Percentiles rank a stretch among this genome's conserved stretches.
phyloP scores from a whole-genome alignment of 257 asterid species.

The Oldenlandia corymbosa region DNA sequence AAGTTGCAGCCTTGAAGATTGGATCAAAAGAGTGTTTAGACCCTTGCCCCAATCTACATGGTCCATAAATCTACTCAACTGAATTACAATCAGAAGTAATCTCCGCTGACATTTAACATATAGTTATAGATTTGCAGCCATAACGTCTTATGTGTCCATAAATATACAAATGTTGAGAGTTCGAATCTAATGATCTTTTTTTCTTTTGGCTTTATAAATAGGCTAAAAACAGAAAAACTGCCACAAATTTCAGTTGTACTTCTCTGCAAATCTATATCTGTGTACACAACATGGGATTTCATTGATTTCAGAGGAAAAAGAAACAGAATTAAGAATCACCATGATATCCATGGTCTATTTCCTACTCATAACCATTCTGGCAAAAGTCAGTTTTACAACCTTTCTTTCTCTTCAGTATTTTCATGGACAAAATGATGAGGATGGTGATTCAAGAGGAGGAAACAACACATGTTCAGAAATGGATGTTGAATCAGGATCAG shows the following conservation, averaged over 20 bases:
- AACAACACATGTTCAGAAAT: conserved; percentile 1
- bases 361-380: conserved; percentile 23
- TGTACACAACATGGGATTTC: neutral
- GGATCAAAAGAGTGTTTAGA: neutral
- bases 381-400: conserved; percentile 22
- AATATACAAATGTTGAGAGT: too few relatives aligned
- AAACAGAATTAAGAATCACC: neutral
- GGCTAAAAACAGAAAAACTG: too few relatives aligned
- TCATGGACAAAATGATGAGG: conserved; percentile 6
- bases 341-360: conserved; percentile 13
- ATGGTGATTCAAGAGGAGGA: conserved; percentile 11
- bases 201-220: too few relatives aligned
- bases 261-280: too few relatives aligned
- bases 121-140: neutral
- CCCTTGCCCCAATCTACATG: neutral
- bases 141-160: too few relatives aligned
- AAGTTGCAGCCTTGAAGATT: neutral
- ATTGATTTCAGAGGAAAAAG: too few relatives aligned
- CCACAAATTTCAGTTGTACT: too few relatives aligned
- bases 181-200: too few relatives aligned
- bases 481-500: conserved; percentile 28
- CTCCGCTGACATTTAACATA: neutral
- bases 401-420: conserved; percentile 17
- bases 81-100: neutral
- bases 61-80: neutral